Evolutionary conservation across 768 basidiomycete species (phyloP).

Genomic region (Tulasnella sp.): DNA sequence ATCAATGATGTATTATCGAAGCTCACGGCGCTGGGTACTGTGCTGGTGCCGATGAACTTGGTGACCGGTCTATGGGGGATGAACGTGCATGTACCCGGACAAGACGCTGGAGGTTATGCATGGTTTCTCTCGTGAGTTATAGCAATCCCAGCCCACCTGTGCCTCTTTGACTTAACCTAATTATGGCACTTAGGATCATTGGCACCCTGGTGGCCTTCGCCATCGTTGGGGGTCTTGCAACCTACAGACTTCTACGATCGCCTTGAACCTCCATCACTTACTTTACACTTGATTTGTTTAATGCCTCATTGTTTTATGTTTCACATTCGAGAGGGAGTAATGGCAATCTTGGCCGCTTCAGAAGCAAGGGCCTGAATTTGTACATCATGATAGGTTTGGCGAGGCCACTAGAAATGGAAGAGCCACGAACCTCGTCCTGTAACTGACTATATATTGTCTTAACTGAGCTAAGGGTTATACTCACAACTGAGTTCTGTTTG

Average conservation of each 20-base stretch:
- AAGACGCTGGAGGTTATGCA: constrained; percentile 39
- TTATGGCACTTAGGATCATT: constrained; percentile 57
- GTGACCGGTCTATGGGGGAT: constrained; percentile 97
- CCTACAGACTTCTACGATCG: constrained; percentile 12
- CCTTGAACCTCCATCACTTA: no score
- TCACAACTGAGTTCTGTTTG: no score
- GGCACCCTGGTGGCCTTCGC: constrained; percentile 72
- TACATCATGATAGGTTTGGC: no score
- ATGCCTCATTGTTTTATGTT: no score
- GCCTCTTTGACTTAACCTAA: background rate
- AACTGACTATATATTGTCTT: no score
- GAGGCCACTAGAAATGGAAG: no score
- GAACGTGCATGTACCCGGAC: constrained; percentile 95
- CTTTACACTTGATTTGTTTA: no score
- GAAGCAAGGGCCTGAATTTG: no score
- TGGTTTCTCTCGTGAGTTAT: constrained; percentile 7
- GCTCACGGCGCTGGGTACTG: constrained; percentile 92
- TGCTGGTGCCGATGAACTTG: constrained; percentile 94
- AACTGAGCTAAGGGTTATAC: no score
- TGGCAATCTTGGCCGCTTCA: no score
- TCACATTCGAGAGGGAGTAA: no score
- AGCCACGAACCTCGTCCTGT: no score
- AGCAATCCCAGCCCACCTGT: background rate
- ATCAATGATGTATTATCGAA: constrained; percentile 98
- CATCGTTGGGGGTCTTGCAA: constrained; percentile 38